phyloP scores from a whole-genome alignment of 2,329 filamentous ascomycete genomes.

The Neurospora crassa region DNA sequence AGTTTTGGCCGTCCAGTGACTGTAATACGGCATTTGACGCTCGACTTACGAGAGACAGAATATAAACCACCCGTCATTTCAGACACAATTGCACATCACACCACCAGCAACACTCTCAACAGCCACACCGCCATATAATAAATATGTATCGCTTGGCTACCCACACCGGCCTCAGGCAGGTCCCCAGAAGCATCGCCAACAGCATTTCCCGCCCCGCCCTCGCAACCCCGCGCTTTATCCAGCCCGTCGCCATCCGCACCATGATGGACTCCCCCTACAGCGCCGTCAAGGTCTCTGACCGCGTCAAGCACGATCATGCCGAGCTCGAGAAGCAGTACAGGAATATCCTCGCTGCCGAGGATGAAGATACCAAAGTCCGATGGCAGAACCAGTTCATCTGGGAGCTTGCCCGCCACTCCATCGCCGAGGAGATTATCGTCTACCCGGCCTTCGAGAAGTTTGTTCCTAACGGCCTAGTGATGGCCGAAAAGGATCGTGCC shows the following conservation, averaged over 20 bases:
- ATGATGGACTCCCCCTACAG: neutral
- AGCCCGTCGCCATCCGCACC: conserved; percentile 4
- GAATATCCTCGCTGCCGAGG: conserved; percentile 27
- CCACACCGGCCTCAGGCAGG: neutral
- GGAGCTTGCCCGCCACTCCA: conserved; percentile 38
- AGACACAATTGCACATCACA: neutral
- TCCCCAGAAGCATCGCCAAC: neutral
- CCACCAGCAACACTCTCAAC: neutral
- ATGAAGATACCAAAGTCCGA: conserved; percentile 28
- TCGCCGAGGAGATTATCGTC: conserved; percentile 40
- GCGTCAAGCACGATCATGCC: conserved; percentile 28
- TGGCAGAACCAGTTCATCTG: conserved; percentile 38
- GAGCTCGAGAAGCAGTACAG: conserved; percentile 27
- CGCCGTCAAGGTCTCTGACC: conserved; percentile 19
- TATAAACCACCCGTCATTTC: neutral
- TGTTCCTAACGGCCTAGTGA: conserved; percentile 30
- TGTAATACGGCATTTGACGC: neutral
- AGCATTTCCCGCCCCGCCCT: neutral
- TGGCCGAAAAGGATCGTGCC: conserved; percentile 37
- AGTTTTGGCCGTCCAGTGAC: neutral
- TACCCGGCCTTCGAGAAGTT: conserved; percentile 45
- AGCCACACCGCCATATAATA: neutral
- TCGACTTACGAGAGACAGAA: neutral
- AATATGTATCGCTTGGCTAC: neutral
- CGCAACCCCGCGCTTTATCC: neutral